A percentile compares a stretch with the other conserved stretches of the same genome.
Evolutionary conservation across 2,329 filamentous ascomycete species (phyloP).

Genomic region (Setomelanomma holmii): DNA sequence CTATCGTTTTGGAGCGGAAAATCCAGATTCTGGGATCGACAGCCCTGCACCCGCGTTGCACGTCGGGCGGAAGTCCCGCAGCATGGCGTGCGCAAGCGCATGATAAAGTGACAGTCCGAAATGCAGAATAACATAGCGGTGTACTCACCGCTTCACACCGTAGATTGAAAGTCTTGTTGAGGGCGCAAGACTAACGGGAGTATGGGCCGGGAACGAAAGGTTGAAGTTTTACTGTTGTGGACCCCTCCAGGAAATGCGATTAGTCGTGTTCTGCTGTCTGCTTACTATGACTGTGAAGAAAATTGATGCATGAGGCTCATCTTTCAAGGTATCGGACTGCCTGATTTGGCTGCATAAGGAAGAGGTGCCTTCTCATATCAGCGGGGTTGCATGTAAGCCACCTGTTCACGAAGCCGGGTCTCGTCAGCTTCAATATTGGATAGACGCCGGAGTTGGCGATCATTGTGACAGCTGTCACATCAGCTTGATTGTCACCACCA

Average conservation of each 20-base stretch:
- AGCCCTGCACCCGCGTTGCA: not conserved
- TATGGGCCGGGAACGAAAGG: not conserved
- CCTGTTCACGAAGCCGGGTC: not conserved
- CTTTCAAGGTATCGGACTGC: not conserved
- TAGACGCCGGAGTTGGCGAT: not conserved
- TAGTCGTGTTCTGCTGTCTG: not conserved
- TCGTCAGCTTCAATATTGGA: not conserved
- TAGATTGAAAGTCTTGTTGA: not conserved
- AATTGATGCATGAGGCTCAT: not conserved
- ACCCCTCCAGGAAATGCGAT: too few relatives aligned
- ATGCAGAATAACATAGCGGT: not conserved
- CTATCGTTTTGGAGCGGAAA: not conserved
- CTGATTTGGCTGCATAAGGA: not conserved
- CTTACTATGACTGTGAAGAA: not conserved
- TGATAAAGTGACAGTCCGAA: not conserved
- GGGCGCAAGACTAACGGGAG: not conserved
- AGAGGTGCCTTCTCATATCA: not conserved
- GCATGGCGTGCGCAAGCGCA: not conserved
- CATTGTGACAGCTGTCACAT: slow-evolving; percentile 3
- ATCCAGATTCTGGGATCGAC: slow-evolving; percentile 5
- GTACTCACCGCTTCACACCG: slow-evolving; percentile 6
- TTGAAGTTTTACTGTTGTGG: not conserved
- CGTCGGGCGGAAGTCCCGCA: slow-evolving; percentile 2
- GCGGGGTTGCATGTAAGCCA: not conserved
- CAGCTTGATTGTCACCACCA: not conserved